A percentile compares a stretch with the other conserved stretches of the same genome.
Conservation (phyloP, 2,329 filamentous ascomycete genomes). For the Sclerotinia sclerotiorum region DNA sequence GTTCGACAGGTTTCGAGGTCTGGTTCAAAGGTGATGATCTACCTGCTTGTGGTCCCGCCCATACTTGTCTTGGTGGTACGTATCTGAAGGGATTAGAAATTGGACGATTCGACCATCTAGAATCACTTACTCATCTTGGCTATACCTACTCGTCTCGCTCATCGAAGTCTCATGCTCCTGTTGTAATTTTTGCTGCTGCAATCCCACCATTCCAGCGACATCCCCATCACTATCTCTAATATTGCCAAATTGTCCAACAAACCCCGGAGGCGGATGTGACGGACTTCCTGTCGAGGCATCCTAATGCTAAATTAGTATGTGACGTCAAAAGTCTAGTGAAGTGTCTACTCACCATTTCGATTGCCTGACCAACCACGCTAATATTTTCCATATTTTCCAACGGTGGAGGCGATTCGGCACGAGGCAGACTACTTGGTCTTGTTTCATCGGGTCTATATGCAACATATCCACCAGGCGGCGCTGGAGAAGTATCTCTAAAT, state of each 20-base stretch:
- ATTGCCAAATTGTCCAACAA: conserved; percentile 48
- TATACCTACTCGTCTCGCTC: conserved; percentile 72
- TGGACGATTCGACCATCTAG: not conserved
- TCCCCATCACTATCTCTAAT: conserved; percentile 67
- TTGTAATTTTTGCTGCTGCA: conserved; percentile 57
- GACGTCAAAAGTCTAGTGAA: not conserved
- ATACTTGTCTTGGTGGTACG: conserved; percentile 55
- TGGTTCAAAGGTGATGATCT: conserved; percentile 49
- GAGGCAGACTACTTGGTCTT: conserved; percentile 47
- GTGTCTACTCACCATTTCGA: conserved; percentile 64
- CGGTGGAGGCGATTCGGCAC: conserved; percentile 65
- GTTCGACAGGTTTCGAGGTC: conserved; percentile 42
- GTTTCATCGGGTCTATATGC: conserved; percentile 33
- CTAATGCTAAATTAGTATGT: conserved; percentile 14
- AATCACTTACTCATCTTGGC: conserved; percentile 67
- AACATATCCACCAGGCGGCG: conserved; percentile 29
- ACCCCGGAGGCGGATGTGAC: conserved; percentile 43
- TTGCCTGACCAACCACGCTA: conserved; percentile 58
- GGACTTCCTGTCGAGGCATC: conserved; percentile 63
- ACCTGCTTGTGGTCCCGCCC: conserved; percentile 50
- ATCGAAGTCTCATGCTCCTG: conserved; percentile 52
- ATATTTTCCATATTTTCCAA: conserved; percentile 48
- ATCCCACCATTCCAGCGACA: conserved; percentile 69
- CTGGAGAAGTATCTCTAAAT: conserved; percentile 26
- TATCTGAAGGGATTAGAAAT: conserved; percentile 43